These are phyloP conservation scores for Incumbomyces delicatus DNA, from an alignment of 2,329 filamentous ascomycete genomes.

Conservation along the genomic window DNA sequence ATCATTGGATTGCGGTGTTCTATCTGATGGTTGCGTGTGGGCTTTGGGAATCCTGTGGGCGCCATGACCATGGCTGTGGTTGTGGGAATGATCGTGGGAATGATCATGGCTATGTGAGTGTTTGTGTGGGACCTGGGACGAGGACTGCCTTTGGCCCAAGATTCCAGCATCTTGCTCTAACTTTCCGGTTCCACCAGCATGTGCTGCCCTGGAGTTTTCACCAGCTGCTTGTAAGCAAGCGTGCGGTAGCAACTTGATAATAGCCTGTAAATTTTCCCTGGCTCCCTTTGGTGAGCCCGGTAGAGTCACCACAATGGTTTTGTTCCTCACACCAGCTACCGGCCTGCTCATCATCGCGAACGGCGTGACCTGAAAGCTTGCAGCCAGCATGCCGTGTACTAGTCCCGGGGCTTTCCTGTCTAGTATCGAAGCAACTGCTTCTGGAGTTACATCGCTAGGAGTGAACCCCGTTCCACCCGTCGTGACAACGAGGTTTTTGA, in stretches of 20 bases:
- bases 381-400: conserved; percentile 85
- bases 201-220: conserved; percentile 66
- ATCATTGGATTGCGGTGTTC: conserved; percentile 48
- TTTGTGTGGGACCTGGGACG: conserved; percentile 9
- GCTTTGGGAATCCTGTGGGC: conserved; percentile 56
- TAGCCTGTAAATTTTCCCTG: conserved; percentile 79
- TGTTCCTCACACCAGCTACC: conserved; percentile 75
- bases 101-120: conserved; percentile 15
- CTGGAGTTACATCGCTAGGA: conserved; percentile 72
- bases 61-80: conserved; percentile 49
- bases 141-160: conserved; percentile 14
- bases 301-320: conserved; percentile 74
- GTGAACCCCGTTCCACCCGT: conserved; percentile 94
- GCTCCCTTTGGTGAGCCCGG: conserved; percentile 94
- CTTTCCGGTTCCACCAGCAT: conserved; percentile 70
- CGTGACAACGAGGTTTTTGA: conserved; percentile 65
- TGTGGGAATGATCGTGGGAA: conserved; percentile 14
- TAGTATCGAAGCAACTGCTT: conserved; percentile 72
- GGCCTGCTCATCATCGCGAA: conserved; percentile 97
- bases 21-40: conserved; percentile 57
- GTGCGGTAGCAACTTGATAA: conserved; percentile 85
- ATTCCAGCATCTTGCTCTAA: conserved; percentile 76
- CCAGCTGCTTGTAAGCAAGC: conserved; percentile 87
- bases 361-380: conserved; percentile 76
- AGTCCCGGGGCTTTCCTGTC: conserved; percentile 81